Base-by-base conservation (phyloP, 495 filamentous ascomycete genomes). In the Penicillium arizonense region DNA sequence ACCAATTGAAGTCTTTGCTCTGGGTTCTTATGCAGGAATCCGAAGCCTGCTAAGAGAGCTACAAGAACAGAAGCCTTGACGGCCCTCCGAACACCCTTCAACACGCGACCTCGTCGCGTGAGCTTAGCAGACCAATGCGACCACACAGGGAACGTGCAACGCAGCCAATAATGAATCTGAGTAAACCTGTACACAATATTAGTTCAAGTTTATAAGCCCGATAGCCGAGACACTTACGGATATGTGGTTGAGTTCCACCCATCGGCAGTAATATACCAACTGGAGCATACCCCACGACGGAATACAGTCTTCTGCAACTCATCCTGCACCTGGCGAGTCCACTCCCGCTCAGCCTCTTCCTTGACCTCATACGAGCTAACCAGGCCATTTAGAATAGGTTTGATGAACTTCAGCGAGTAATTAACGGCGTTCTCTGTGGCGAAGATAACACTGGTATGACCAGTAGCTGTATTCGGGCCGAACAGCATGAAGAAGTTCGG, bases 401-500 rank as follows among this genome's bases (percentile, higher is more conserved):
- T 69, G 36, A 78, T 73, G 37, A 78, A 71, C 3, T 69, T 67
- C 42, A 78, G 30, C 3, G 56, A 74, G 45, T 79, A 77, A 21
- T 79, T 66, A 23, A 86, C 72, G 64, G 78, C 78, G 46, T 85
- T 85, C 58, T 88, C 85, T 8, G 71, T 76, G 0, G 77, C 76
- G 18, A 86, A 71, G 8, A 87, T 78, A 0, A 86, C 82, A 32
- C 77, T 83, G 1, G 71, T 76, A 64, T 88, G 86, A 0, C 85
- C 85, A 2, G 82, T 87, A 0, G 69, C 77, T 1, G 82, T 85
- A 52, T 88, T 88, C 0, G 85, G 85, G 0, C 85, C 85, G 57
- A 83, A 82, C 5, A 88, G 63, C 35, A 85, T 77, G 67, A 88
- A 88, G 64, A 87, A 82, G 50, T 88, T 88, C 0, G 85, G 85